Evolutionary conservation across 1,284 basidiomycete genomes (phyloP), one percentile per base, ranked within the genome.

Genomic region (Pseudozyma sp.): DNA sequence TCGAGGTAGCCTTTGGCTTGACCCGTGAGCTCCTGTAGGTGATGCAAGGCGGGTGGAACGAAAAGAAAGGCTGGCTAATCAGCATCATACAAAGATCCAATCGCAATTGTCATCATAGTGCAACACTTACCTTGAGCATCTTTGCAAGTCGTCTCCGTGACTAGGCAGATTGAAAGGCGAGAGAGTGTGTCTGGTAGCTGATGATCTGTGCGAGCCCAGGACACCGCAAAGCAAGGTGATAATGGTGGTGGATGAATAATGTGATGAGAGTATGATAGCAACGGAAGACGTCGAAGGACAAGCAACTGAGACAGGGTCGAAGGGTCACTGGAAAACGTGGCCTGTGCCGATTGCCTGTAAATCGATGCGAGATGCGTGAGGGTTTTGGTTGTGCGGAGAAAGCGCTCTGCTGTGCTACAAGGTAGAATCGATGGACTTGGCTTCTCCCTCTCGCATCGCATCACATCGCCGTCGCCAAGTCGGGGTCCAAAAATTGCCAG

Each of bases 1-100:
- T 59, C 60, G 25, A 79, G 50, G 42, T 61, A 69, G 56, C 74
- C 70, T 38, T 76, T 70, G n/a, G 74, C 74, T 45, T 76, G 74
- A 16, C 47, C 74, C 5, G 74, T 72, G 38, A 76, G 63, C 62
- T 76, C 70, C 62, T 76, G 40, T 13, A 25, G 25, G 18, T 9
- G 19, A 25, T 19, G 36, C 19, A 19, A 36, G 1, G 6, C 11
- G 39, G 21, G n/a, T n/a, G n/a, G n/a, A n/a, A n/a, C n/a, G n/a
- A n/a, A n/a, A n/a, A n/a, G n/a, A n/a, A n/a, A n/a, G n/a, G n/a
- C n/a, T n/a, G n/a, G n/a, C 9, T 14, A 25, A 21, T 47, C 19
- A 47, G 45, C 21, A 47, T 25, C 9, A 25, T 11, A 14, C 19
- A 14, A 14, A 44, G 43, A 18, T 18, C 43, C 7, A 9, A 16